Evolutionary conservation across 2,329 filamentous ascomycete genomes (phyloP), one percentile per base, ranked within the genome.

Genomic region (Leptographium lundbergii): DNA sequence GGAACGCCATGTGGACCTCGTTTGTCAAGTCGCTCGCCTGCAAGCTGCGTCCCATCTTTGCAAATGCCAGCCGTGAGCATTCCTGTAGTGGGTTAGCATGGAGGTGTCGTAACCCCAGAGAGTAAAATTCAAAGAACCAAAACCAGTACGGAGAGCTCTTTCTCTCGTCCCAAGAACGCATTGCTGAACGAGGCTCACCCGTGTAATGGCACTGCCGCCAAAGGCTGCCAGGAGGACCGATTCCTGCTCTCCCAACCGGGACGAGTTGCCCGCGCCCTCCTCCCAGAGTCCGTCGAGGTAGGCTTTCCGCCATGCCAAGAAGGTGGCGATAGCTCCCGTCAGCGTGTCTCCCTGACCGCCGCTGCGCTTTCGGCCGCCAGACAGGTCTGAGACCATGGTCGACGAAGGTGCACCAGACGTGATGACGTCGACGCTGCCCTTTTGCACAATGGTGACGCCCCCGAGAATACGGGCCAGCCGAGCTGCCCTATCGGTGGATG

Each of bases 341-440:
- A 99, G 75, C 4, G 94, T 97, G 73, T 99, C 94, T 1, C 94
- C 94, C 73, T 99, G 94, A 0, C 94, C 94, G 54, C 92, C 94
- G 60, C 89, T 92, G 64, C 94, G 80, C 81, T 99, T 99, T 70
- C 84, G 73, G 1, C 92, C 92, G 10, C 94, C 94, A 67, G 83
- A 74, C 3, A 91, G 73, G 65, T 96, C 91, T 29, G 86, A 88
- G 0, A 87, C 75, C 29, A 91, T 73, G n/a, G 88, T 95, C 58
- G 78, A 78, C 60, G 80, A 76, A 14, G 24, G 3, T 17, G 39
- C 5, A 7, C 91, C 89, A 66, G 96, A 88, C 3, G 86, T 90
- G 29, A 99, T 89, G 64, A 87, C 84, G 72, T 99, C 94, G 62
- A 82, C 82, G 2, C 73, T 70, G 2, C 94, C 94, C 76, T 99